Conservation (phyloP, 129 eudicot genomes). For the Escallonia rubra region DNA sequence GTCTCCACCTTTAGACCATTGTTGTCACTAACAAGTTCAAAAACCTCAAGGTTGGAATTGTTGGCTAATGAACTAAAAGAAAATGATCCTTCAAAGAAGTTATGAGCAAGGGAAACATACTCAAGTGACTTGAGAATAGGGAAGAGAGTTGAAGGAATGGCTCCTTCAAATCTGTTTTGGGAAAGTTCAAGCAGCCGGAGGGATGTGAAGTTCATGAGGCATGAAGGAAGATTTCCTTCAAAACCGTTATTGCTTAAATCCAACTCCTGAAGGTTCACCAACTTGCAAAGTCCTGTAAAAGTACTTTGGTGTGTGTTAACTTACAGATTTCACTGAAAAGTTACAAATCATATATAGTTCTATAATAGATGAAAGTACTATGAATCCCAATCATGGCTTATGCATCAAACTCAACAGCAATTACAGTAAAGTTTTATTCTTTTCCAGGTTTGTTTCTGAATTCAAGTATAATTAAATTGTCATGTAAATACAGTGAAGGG, state of each 20-base stretch:
- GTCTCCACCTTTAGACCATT: neutral
- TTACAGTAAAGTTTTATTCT: no score
- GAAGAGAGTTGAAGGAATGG: neutral
- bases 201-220: conserved; percentile 15
- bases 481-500: no score
- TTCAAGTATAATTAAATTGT: no score
- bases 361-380: no score
- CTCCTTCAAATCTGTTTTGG: neutral
- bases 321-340: no score
- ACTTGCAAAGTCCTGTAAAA: neutral
- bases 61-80: neutral
- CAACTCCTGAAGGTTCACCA: conserved; percentile 5
- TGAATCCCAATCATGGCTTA: no score
- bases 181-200: conserved; percentile 2
- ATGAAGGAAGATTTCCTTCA: neutral
- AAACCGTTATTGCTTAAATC: neutral
- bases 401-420: no score
- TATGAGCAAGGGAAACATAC: conserved; percentile 8
- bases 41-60: conserved; percentile 9
- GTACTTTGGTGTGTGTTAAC: no score
- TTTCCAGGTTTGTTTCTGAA: no score
- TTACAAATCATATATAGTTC: no score
- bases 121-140: conserved; percentile 2
- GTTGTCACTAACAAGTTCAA: neutral
- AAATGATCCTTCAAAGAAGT: conserved; percentile 11